These are phyloP conservation scores for Linnemannia schmuckeri DNA, from an alignment of 192 early-diverging fungal species.

Conservation along the genomic window DNA sequence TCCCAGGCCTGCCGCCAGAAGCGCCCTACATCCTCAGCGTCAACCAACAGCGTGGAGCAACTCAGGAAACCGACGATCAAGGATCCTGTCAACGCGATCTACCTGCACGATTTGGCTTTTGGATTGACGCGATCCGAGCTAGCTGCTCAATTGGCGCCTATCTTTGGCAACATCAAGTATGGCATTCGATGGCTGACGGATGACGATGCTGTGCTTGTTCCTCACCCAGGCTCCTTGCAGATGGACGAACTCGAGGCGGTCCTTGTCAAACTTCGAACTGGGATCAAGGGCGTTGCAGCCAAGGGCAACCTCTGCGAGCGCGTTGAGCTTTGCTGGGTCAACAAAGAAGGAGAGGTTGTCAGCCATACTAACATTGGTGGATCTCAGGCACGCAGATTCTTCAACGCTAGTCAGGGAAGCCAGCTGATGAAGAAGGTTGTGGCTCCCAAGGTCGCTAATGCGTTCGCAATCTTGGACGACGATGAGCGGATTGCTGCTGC, in stretches of 20 bases:
- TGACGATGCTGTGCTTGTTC: constrained; percentile 63
- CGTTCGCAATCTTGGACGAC: constrained; percentile 50
- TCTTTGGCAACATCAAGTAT: constrained; percentile 60
- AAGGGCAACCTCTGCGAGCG: constrained; percentile 47
- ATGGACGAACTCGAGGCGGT: constrained; percentile 66
- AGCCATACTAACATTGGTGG: constrained; percentile 56
- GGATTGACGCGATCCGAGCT: constrained; percentile 65
- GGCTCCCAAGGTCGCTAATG: constrained; percentile 31
- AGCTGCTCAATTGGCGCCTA: constrained; percentile 60
- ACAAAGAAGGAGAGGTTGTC: constrained; percentile 62
- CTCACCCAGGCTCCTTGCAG: constrained; percentile 56
- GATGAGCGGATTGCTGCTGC: constrained; percentile 51
- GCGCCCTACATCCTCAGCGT: constrained; percentile 24
- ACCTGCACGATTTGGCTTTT: constrained; percentile 64
- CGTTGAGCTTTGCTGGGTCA: constrained; percentile 70
- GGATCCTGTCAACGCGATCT: constrained; percentile 72
- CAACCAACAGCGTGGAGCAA: constrained; percentile 39
- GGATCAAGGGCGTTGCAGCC: constrained; percentile 52
- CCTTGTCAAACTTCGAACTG: constrained; percentile 57
- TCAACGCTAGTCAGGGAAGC: constrained; percentile 21
- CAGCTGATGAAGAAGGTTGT: constrained; percentile 23
- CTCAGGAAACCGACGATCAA: constrained; percentile 55
- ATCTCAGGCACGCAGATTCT: constrained; percentile 39
- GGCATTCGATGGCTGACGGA: constrained; percentile 67
- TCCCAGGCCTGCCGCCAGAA: constrained; percentile 59